These are phyloP conservation scores for Pichia nanzhaoensis DNA, from an alignment of 805 yeast genomes.

Conservation along the genomic window DNA sequence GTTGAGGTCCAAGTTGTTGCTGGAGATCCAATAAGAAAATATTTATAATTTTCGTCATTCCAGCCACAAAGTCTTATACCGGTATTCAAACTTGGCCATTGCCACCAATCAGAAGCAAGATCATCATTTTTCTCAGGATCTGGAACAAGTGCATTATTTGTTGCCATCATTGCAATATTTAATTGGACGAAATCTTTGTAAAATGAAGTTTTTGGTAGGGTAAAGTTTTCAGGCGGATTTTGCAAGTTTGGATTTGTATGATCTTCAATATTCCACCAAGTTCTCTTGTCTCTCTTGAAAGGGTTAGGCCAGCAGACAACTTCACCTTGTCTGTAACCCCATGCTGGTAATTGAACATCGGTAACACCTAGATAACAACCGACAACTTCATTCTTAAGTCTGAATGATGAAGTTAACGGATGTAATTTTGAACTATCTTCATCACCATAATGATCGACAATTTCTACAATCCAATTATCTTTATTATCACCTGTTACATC, in stretches of 20 bases:
- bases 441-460: conserved; percentile 53
- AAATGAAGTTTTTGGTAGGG: conserved; percentile 68
- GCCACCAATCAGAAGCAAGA: conserved; percentile 72
- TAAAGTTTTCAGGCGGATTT: conserved; percentile 51
- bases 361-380: conserved; percentile 78
- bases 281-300: conserved; percentile 68
- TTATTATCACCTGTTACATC: conserved; percentile 64
- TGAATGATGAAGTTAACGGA: conserved; percentile 69
- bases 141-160: conserved; percentile 76
- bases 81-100: conserved; percentile 76
- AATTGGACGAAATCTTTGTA: conserved; percentile 69
- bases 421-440: conserved; percentile 52
- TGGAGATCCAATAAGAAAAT: conserved; percentile 70
- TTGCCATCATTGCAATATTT: conserved; percentile 83
- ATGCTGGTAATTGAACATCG: conserved; percentile 60
- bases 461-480: conserved; percentile 88
- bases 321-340: conserved; percentile 89
- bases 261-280: conserved; percentile 83
- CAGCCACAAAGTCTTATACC: conserved; percentile 77
- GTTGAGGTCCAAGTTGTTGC: conserved; percentile 74
- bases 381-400: conserved; percentile 54
- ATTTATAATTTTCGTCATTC: conserved; percentile 52
- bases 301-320: conserved; percentile 71
- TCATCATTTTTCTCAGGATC: conserved; percentile 69
- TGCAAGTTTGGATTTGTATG: conserved; percentile 57